Evolutionary conservation across 805 yeast genomes (phyloP), one percentile per base, ranked within the genome.

Genomic region (Cyberlindnera nakhonratchasimensis): DNA sequence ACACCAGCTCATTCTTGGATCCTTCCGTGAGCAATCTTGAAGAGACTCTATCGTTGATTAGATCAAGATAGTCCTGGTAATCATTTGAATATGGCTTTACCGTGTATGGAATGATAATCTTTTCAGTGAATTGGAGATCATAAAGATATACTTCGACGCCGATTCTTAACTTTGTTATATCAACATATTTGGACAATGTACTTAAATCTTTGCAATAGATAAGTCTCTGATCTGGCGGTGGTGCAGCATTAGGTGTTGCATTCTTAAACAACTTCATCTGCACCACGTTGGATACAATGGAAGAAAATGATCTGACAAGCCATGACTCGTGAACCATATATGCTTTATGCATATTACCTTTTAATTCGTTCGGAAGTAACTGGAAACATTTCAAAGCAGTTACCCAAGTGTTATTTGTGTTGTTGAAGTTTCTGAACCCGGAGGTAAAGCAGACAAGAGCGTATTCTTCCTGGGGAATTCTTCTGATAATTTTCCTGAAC

Each of bases 241-340:
- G 37, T 45, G 19, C 24, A 20, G 28, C 37, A 18, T 10, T 21
- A 8, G 17, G 21, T 22, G 38, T 37, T 19, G 56, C 57, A 49
- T 45, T 35, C 56, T 59, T 57, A 39, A 70, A 53, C 21, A 71
- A 67, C 48, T 77, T 79, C 42, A 74, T 63, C 40, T 72, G 69
- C 41, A 79, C 65, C 2, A 85, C 80, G 54, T 82, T 84, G 42
- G 80, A 71, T 45, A 86, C 66, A 19, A 88, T 73, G 40, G 85
- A 89, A 13, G 84, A 75, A 28, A 87, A 74, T 0, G 95, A 82
- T 53, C 88, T 78, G 21, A 87, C 76, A 64, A 90, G 76, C 93
- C 96, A 89, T 35, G 85, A 82, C 52, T 90, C 96, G 63, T 91
- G 97, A 3, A 91, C 95, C 23, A 90, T 74, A 49, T 82, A 84